A percentile compares a stretch with the other conserved stretches of the same genome.
Conservation (phyloP, 345 rosid species). For the Hypericum perforatum region DNA sequence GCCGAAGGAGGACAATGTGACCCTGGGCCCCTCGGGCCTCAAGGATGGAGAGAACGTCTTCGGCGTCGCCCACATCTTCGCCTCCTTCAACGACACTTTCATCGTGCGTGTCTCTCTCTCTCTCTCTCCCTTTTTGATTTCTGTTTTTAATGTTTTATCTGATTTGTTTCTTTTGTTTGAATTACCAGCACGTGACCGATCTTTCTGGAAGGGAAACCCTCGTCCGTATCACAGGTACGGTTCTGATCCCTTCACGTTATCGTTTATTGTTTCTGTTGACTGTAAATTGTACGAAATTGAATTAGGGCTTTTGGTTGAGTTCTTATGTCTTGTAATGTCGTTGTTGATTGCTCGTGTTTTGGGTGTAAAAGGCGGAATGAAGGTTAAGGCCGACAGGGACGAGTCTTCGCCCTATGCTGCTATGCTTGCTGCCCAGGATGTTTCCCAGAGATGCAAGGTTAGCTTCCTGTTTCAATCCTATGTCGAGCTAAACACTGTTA, state of each 20-base stretch:
- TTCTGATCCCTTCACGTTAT: background rate
- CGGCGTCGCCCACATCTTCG: conserved; percentile 1
- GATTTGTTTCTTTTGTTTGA: background rate
- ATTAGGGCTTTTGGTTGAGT: background rate
- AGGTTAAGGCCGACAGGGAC: conserved; percentile 10
- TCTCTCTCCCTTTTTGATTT: background rate
- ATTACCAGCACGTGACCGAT: conserved; percentile 2
- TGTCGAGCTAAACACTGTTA: background rate
- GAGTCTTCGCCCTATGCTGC: conserved; percentile 10
- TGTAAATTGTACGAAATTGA: too few relatives aligned
- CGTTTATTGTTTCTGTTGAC: too few relatives aligned
- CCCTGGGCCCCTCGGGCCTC: too few relatives aligned
- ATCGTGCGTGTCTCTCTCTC: background rate
- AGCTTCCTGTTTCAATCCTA: background rate
- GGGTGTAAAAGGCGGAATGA: conserved; percentile 3
- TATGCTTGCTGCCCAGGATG: conserved; percentile 11
- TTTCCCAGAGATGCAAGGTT: conserved; percentile 8
- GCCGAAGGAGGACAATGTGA: too few relatives aligned
- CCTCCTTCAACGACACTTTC: conserved; percentile 8
- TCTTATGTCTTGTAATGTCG: background rate
- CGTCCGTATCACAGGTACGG: conserved; percentile 5
- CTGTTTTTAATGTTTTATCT: background rate
- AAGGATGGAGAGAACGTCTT: background rate
- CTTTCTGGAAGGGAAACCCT: conserved; percentile 6
- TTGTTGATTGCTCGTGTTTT: background rate